Percentiles rank a stretch among this genome's conserved stretches.
Conservation (phyloP, 2,329 filamentous ascomycete species). For the Spiromastix sp. region DNA sequence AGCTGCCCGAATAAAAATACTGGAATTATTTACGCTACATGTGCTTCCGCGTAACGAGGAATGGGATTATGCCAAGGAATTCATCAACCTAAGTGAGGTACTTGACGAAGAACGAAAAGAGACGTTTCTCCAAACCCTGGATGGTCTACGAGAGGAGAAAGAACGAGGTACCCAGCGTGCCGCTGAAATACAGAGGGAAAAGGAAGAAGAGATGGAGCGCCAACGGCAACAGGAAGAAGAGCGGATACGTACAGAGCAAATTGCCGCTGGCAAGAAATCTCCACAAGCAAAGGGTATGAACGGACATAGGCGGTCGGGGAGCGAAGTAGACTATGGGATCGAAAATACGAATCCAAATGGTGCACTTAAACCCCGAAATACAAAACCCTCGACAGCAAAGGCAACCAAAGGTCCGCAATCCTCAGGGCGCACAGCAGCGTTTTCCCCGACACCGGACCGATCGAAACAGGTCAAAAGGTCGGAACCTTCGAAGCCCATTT, state of each 20-base stretch:
- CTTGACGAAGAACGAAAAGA: conserved; percentile 88
- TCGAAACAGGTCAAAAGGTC: conserved; percentile 30
- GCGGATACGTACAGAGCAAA: conserved; percentile 32
- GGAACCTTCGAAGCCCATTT: conserved; percentile 22
- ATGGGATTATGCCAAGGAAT: conserved; percentile 91
- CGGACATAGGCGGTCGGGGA: conserved; percentile 44
- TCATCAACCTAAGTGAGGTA: conserved; percentile 75
- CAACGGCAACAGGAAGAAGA: conserved; percentile 26
- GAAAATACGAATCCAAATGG: conserved; percentile 42
- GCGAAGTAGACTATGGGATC: conserved; percentile 60
- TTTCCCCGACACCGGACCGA: conserved; percentile 14
- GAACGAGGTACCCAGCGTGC: conserved; percentile 57
- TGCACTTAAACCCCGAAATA: conserved; percentile 18
- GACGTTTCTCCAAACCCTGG: conserved; percentile 75
- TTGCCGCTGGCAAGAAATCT: conserved; percentile 25
- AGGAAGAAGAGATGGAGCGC: conserved; percentile 43
- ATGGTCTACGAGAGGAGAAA: conserved; percentile 75
- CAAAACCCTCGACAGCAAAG: conserved; percentile 19
- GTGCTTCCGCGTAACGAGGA: conserved; percentile 88
- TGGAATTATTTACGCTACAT: conserved; percentile 91
- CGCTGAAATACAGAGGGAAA: conserved; percentile 52
- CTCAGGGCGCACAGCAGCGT: conserved; percentile 21
- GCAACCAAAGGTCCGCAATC: conserved; percentile 13
- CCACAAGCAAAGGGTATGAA: conserved; percentile 17
- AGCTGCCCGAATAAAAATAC: conserved; percentile 74